Conservation (phyloP, 345 rosid genomes). For the Salix dunnii region DNA sequence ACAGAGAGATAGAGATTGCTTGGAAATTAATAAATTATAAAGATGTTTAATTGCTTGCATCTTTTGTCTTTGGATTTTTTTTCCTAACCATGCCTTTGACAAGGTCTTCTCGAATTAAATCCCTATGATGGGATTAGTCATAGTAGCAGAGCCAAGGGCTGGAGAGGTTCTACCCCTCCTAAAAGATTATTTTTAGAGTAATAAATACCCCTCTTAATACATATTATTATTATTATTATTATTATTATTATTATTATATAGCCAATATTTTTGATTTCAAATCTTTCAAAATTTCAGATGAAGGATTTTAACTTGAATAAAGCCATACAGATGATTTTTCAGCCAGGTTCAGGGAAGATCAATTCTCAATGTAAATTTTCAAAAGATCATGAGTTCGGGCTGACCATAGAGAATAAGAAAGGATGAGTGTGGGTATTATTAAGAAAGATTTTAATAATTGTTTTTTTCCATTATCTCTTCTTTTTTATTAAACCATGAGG, state of each 20-base stretch:
- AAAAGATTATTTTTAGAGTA: too few relatives aligned
- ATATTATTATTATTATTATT: too few relatives aligned
- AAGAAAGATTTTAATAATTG: neutral
- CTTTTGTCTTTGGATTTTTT: neutral
- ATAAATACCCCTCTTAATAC: too few relatives aligned
- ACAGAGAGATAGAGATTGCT: neutral
- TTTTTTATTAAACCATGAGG: neutral
- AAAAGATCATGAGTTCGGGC: constrained; percentile 20
- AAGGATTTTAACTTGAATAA: too few relatives aligned
- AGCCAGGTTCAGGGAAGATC: constrained; percentile 29
- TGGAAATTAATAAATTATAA: neutral
- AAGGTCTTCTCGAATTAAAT: neutral
- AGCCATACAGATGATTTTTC: too few relatives aligned
- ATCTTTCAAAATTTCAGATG: too few relatives aligned
- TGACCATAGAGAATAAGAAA: constrained; percentile 25
- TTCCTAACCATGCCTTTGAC: neutral
- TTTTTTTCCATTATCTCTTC: neutral
- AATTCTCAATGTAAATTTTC: constrained; percentile 10
- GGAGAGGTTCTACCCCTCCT: too few relatives aligned
- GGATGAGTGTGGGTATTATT: constrained; percentile 20
- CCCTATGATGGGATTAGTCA: neutral
- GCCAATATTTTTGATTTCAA: too few relatives aligned
- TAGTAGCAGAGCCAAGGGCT: too few relatives aligned
- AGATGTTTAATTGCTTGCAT: neutral
- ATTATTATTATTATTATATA: too few relatives aligned